A percentile compares a stretch with the other conserved stretches of the same genome.
These are phyloP conservation scores for Sporormia fimetaria DNA, from an alignment of 495 filamentous ascomycete genomes.

Conservation along the genomic window DNA sequence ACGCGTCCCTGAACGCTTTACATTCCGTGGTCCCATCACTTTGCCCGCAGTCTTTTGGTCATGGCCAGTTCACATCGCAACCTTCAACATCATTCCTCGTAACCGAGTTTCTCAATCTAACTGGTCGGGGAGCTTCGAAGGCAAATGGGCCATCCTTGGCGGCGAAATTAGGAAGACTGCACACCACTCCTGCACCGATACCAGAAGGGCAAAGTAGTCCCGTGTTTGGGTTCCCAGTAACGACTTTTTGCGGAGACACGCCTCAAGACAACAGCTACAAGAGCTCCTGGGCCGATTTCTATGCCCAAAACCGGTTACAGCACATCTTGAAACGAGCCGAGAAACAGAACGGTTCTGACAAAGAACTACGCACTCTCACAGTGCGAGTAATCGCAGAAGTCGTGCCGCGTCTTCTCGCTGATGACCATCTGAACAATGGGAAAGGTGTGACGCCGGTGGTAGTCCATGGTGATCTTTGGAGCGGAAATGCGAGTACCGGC, in stretches of 20 bases:
- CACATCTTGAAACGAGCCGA: slow-evolving; percentile 50
- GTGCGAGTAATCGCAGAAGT: slow-evolving; percentile 56
- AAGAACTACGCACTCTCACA: slow-evolving; percentile 43
- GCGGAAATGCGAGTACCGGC: slow-evolving; percentile 66
- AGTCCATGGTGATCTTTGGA: slow-evolving; percentile 87
- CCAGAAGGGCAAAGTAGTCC: slow-evolving; percentile 47
- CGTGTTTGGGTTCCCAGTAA: slow-evolving; percentile 68
- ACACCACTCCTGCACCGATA: slow-evolving; percentile 60
- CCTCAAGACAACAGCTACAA: slow-evolving; percentile 62
- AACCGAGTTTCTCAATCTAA: slow-evolving; percentile 70
- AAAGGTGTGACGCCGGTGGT: slow-evolving; percentile 56
- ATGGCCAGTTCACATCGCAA: slow-evolving; percentile 48
- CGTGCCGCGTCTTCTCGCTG: slow-evolving; percentile 61
- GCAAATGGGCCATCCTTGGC: slow-evolving; percentile 44
- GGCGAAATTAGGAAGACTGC: slow-evolving; percentile 63
- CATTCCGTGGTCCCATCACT: slow-evolving; percentile 57
- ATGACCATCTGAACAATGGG: slow-evolving; percentile 50
- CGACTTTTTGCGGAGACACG: slow-evolving; percentile 79
- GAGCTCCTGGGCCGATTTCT: slow-evolving; percentile 71
- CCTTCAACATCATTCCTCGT: slow-evolving; percentile 53
- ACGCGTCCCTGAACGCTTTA: slow-evolving; percentile 72
- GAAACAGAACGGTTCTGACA: slow-evolving; percentile 51
- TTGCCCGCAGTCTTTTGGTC: slow-evolving; percentile 59
- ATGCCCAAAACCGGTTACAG: slow-evolving; percentile 58
- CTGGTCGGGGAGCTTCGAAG: slow-evolving; percentile 21